These are phyloP conservation scores for Uromyces viciae-fabae DNA, from an alignment of 1,284 basidiomycete genomes.

Conservation along the genomic window DNA sequence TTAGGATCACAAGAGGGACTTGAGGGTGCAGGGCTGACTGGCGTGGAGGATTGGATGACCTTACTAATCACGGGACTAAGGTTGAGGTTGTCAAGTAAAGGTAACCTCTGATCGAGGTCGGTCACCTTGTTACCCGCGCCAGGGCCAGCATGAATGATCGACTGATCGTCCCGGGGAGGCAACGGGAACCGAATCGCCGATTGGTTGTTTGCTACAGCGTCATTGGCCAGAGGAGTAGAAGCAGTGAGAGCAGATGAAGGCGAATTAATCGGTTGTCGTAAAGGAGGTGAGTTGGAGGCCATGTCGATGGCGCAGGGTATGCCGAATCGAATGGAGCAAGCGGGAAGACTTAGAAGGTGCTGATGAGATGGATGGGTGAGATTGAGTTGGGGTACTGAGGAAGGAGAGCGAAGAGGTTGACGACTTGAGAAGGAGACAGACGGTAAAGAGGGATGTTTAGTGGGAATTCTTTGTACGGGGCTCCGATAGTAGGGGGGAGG, in stretches of 20 bases:
- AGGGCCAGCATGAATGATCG: conserved; percentile 24
- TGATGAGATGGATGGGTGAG: background rate
- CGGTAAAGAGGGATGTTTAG: conserved; percentile 14
- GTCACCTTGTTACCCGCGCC: conserved; percentile 40
- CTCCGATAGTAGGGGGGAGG: too few relatives aligned
- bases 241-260: conserved; percentile 7
- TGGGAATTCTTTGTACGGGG: background rate
- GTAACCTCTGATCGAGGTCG: background rate
- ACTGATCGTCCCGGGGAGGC: conserved; percentile 61
- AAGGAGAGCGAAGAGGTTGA: background rate
- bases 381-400: background rate
- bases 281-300: conserved; percentile 30
- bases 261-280: background rate
- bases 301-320: conserved; percentile 45
- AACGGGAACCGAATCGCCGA: conserved; percentile 33
- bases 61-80: background rate
- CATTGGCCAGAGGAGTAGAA: background rate
- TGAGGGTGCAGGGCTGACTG: background rate
- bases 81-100: background rate
- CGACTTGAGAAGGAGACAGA: background rate
- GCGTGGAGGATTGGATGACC: background rate
- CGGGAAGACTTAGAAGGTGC: conserved; percentile 26
- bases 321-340: conserved; percentile 37
- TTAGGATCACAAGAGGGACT: background rate
- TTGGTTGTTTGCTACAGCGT: background rate